Evolutionary conservation across 441 rosid genomes (phyloP), one percentile per base, ranked within the genome.

Genomic region (Gossypium aridum): DNA sequence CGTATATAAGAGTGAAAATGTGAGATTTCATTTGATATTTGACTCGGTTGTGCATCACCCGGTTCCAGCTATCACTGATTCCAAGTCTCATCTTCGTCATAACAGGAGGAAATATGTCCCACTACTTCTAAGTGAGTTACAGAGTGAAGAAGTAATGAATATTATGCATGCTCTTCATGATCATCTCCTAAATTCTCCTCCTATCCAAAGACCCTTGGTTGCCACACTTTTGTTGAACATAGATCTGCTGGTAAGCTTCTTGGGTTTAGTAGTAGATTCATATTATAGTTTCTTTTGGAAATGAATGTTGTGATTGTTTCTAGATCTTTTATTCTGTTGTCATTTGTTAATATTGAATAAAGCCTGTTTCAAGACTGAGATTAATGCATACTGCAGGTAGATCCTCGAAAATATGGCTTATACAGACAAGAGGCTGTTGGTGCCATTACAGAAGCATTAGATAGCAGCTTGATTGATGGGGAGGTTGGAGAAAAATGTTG

Each of bases 361-460:
- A 53, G 62, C 9, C 66, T 28, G 61, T 28, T 62, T 37, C 78
- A 19, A 63, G 51, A 64, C 53, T 57, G 43, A 72, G 66, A 72
- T 45, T 55, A 56, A 34, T 3, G 53, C 4, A 57, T 71, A 23
- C 63, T 55, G 73, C 88, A 87, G 88, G 83, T 74, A 7, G 87
- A 82, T 77, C 81, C 83, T 84, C 78, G 25, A 53, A 85, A 83
- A 71, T 69, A 73, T 83, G 84, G 88, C 81, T 78, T 87, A 54
- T 83, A 85, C 74, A 80, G 86, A 76, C 84, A 82, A 70, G 87
- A 82, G 76, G 91, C 91, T 14, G 85, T 86, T 53, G 83, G 84
- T 81, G 83, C 83, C 47, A 81, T 89, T 65, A 43, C 82, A 75
- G 60, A 25, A 78, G 80, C 90, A 59, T 62, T 89, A 59, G 79